Evolutionary conservation across 1,284 basidiomycete species (phyloP), one percentile per base, ranked within the genome.

Genomic region (Marasmius oreades): DNA sequence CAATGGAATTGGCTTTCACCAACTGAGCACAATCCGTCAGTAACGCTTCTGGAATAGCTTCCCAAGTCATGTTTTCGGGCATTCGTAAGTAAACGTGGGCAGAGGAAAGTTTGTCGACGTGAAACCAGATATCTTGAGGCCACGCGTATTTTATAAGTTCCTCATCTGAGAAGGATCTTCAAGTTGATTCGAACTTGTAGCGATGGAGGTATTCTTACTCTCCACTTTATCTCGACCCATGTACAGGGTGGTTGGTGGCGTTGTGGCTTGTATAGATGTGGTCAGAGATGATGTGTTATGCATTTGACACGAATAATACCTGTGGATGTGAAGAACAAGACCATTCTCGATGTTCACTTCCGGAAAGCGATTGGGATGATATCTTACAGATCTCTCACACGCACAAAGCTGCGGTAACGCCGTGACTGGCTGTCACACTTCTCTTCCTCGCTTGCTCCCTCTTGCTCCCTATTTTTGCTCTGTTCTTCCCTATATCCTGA

Each of bases 211-310:
- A n/a, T 51, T 75, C 88, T 64, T 67, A 95, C 94, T 97, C 78
- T 96, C 95, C 60, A 92, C 87, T 75, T 99, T 98, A 80, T 99
- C 96, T 67, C 85, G 87, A 37, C 96, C 96, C 92, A 97, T 96
- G 74, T 96, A 97, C 58, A 97, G 80, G 20, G 77, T 84, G 2
- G 81, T 88, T 1, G 91, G 78, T 1, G 93, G 92, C 36, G 80
- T 72, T 18, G 73, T 66, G 37, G 71, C 86, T 89, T 57, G 20
- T 28, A 18, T 52, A 37, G 33, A 26, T 23, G 26, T 31, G 11
- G 1, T 37, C 56, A 18, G 11, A 55, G 46, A 45, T 11, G 42
- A 46, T 43, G 36, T 52, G 45, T 46, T 18, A 3, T 44, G 48
- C 46, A 26, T 34, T 8, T 18, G 11, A 45, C 23, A 5, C 43